Percentiles rank a stretch among this genome's conserved stretches.
These are phyloP conservation scores for Niveomyces coronatus DNA, from an alignment of 2,329 filamentous ascomycete species.

Conservation along the genomic window DNA sequence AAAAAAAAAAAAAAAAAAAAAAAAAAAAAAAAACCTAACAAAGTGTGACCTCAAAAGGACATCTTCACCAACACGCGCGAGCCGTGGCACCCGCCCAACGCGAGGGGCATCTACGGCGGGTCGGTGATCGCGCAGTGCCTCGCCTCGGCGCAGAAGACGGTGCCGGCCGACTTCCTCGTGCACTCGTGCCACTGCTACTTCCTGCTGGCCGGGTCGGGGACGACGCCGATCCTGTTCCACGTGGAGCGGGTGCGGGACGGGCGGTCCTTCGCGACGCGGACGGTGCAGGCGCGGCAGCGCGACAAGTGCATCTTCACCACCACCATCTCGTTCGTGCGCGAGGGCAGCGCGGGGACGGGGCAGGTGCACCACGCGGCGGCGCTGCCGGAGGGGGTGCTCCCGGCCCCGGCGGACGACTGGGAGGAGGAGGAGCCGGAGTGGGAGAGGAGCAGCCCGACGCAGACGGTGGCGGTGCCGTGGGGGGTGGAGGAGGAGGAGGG, in stretches of 20 bases:
- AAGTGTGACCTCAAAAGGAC: no score
- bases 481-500: conserved; percentile 24
- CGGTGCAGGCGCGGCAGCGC: conserved; percentile 87
- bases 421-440: conserved; percentile 38
- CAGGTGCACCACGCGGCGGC: conserved; percentile 55
- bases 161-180: conserved; percentile 67
- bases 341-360: conserved; percentile 41
- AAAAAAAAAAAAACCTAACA: no score
- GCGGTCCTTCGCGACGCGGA: conserved; percentile 79
- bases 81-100: conserved; percentile 85
- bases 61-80: conserved; percentile 92
- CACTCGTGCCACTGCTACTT: conserved; percentile 99
- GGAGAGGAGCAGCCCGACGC: conserved; percentile 38
- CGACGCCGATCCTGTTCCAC: conserved; percentile 85
- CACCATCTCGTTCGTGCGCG: conserved; percentile 77
- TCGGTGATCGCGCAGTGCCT: conserved; percentile 89
- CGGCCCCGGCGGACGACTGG: conserved; percentile 27
- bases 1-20: no score
- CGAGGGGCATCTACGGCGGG: conserved; percentile 87
- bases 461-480: conserved; percentile 26
- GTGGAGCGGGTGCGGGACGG: conserved; percentile 91
- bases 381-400: conserved; percentile 38
- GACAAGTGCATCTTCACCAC: conserved; percentile 91
- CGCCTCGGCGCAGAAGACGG: conserved; percentile 77
- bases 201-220: conserved; percentile 75